phyloP scores from a whole-genome alignment of 331 rosid genomes.

The Malus hybrid region DNA sequence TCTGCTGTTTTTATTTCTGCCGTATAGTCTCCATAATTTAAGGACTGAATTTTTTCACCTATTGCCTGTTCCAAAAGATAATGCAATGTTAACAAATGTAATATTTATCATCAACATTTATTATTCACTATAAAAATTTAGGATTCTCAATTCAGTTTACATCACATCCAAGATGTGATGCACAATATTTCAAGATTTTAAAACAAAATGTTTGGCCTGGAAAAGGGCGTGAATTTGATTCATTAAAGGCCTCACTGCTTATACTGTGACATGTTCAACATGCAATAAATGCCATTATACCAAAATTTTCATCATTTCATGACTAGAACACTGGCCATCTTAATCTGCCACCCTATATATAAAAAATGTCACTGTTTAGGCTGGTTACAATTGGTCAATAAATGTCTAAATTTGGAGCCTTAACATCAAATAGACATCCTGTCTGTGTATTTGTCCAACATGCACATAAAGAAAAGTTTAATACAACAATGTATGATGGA shows the following conservation, averaged over 20 bases:
- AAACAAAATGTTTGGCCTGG: neutral
- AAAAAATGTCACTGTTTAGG: neutral
- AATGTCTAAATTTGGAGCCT: neutral
- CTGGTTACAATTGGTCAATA: neutral
- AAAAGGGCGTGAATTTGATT: too few species aligned
- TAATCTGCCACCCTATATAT: too few species aligned
- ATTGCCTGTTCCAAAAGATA: conserved; percentile 61
- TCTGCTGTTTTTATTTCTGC: conserved; percentile 94
- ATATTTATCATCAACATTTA: neutral
- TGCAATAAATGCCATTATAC: too few species aligned
- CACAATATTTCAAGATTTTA: neutral
- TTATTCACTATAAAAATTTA: neutral
- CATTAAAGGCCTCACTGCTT: too few species aligned
- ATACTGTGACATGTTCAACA: too few species aligned
- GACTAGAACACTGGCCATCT: too few species aligned
- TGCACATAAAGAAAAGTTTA: neutral
- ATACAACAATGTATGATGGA: neutral
- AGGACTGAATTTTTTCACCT: conserved; percentile 67
- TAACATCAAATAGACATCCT: neutral
- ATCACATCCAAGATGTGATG: neutral
- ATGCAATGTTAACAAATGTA: conserved; percentile 4
- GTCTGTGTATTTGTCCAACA: neutral
- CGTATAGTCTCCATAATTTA: conserved; percentile 73
- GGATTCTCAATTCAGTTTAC: neutral
- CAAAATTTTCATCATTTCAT: too few species aligned